These are phyloP conservation scores for Yamadazyma endophytica DNA, from an alignment of 805 yeast species.

Conservation along the genomic window DNA sequence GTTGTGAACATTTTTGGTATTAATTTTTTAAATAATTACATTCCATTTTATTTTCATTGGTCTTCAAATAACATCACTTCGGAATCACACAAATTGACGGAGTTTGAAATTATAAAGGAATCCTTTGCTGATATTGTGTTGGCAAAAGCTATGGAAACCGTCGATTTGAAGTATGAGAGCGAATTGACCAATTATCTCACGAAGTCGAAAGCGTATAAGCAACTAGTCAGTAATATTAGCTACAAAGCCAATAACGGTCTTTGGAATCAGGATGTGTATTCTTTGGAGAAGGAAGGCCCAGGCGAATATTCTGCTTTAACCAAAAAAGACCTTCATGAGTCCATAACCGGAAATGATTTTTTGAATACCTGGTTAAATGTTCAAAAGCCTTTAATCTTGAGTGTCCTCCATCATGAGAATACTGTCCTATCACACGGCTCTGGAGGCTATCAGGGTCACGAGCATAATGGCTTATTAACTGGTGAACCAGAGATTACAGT, in stretches of 20 bases:
- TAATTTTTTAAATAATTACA: constrained; percentile 41
- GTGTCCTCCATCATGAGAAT: constrained; percentile 5
- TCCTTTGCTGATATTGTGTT: constrained; percentile 30
- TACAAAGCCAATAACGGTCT: constrained; percentile 19
- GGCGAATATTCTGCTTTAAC: no score
- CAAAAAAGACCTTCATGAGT: constrained; percentile 20
- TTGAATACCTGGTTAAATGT: constrained; percentile 29
- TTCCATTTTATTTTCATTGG: constrained; percentile 48
- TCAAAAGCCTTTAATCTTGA: constrained; percentile 17
- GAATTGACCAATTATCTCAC: constrained; percentile 16
- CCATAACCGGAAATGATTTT: constrained; percentile 22
- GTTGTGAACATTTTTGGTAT: constrained; percentile 38
- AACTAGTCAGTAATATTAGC: constrained; percentile 17
- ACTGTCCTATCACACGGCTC: no score
- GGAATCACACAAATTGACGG: constrained; percentile 4
- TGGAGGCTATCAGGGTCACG: no score
- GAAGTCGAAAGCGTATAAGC: constrained; percentile 2
- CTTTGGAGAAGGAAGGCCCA: no score
- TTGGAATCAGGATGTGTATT: constrained; percentile 30
- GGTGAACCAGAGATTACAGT: no score
- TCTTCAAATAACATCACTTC: constrained; percentile 6
- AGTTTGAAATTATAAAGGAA: constrained; percentile 19
- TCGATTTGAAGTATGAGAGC: constrained; percentile 26
- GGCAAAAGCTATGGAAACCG: constrained; percentile 17
- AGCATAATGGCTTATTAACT: no score